Base-by-base conservation (phyloP, 306 rosid genomes). In the Fragaria vesca region DNA sequence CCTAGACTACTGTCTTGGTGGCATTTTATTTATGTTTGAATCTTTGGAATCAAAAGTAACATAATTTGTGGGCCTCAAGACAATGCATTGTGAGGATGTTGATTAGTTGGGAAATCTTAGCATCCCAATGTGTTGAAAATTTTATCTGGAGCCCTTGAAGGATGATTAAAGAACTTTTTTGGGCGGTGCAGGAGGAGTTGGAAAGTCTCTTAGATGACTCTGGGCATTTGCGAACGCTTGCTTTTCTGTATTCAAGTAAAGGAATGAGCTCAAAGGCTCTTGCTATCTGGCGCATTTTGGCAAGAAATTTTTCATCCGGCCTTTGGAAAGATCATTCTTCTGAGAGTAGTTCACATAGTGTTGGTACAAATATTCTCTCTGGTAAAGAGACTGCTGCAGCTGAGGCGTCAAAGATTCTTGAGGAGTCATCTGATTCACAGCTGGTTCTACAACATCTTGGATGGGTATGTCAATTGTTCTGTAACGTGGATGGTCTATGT, bases 361-460 rank as follows among this genome's bases (percentile, higher is more conserved):
- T 55, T 46, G 75, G 76, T 77, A 78, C 84, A 69, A 85, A 73
- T 51, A 75, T 70, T 65, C 67, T 86, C 75, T 86, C 93, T 81
- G 89, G 97, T 61, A 90, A 81, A 88, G 93, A 83, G 81, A 85
- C 67, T 77, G 98, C 98, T 81, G 97, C 97, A 21, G 84, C 87
- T 20, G 98, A 92, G 89, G 98, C 98, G 55, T 86, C 98, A 51
- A 91, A 91, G 86, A 93, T 95, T 86, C 98, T 95, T 28, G 90
- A 89, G 92, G 91, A 84, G 83, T 95, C 97, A 69, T 91, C 97
- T 65, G 97, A 91, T 82, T 87, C 88, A 76, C 90, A 81, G 72
- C 90, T 95, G 88, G 90, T 95, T 80, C 92, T 95, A 76, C 97
- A 88, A 76, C 96, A 95, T 89, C 91, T 95, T 82, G 97, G 97